phyloP scores from a whole-genome alignment of 257 asterid genomes.

The Salvia miltiorrhiza region DNA sequence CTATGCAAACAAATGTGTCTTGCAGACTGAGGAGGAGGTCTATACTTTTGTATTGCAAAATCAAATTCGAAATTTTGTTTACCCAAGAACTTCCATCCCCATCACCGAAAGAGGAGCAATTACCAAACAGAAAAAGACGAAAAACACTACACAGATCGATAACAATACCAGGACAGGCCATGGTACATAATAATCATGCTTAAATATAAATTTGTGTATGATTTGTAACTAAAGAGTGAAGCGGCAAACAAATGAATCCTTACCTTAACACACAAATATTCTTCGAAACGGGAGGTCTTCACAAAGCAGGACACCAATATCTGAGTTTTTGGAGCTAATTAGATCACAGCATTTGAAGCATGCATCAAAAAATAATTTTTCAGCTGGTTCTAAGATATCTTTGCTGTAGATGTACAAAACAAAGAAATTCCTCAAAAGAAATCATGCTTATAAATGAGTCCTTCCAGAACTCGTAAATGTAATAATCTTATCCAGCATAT shows the following conservation, averaged over 20 bases:
- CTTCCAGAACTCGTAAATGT: conserved; percentile 4
- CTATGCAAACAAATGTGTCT: too few relatives aligned
- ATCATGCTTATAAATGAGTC: not conserved
- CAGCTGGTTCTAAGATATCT: conserved; percentile 3
- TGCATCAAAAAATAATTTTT: conserved; percentile 1
- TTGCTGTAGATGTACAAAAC: not conserved
- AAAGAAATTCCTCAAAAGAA: not conserved
- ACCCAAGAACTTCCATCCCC: not conserved
- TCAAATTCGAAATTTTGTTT: not conserved
- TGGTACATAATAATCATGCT: not conserved
- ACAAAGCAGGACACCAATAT: conserved; percentile 91
- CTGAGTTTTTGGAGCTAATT: conserved; percentile 41
- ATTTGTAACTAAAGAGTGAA: conserved; percentile 4
- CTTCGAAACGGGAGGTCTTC: conserved; percentile 94
- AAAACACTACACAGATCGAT: not conserved
- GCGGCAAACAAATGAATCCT: conserved; percentile 22
- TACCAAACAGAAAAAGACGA: not conserved
- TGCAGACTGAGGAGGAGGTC: too few relatives aligned
- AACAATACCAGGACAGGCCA: not conserved
- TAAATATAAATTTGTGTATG: not conserved
- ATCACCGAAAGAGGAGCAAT: not conserved
- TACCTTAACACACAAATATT: conserved; percentile 93
- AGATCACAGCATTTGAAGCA: conserved; percentile 17
- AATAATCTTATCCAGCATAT: not conserved
- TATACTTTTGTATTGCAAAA: not conserved